These are phyloP conservation scores for Quercus gilva DNA, from an alignment of 306 rosid species.

Conservation along the genomic window DNA sequence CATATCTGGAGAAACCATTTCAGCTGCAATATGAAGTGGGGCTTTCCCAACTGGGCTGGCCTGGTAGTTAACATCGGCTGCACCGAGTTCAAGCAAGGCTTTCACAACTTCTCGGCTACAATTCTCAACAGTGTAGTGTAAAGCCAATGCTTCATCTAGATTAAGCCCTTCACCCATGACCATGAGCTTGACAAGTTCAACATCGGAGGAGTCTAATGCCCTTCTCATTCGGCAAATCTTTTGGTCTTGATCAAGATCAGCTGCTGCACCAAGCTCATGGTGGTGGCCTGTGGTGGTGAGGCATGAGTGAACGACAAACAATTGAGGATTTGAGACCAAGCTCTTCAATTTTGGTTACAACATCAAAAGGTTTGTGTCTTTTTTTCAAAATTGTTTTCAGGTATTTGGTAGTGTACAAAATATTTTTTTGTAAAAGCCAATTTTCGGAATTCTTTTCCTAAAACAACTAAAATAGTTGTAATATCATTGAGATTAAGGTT, in stretches of 20 bases:
- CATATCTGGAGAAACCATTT: slow-evolving; percentile 97
- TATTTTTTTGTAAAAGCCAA: too few species aligned
- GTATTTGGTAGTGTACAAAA: too few species aligned
- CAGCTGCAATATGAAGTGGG: slow-evolving; percentile 80
- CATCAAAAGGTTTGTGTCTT: slow-evolving; percentile 47
- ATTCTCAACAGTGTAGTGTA: slow-evolving; percentile 84
- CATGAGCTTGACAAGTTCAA: slow-evolving; percentile 90
- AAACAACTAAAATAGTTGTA: too few species aligned
- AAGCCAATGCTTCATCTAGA: slow-evolving; percentile 88
- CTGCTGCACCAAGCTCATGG: slow-evolving; percentile 50
- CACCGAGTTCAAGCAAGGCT: slow-evolving; percentile 86
- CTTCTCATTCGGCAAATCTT: slow-evolving; percentile 83
- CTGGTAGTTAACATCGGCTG: slow-evolving; percentile 83
- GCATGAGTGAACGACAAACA: too few species aligned
- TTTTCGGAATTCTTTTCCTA: too few species aligned
- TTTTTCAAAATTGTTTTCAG: too few species aligned
- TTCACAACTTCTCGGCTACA: slow-evolving; percentile 95
- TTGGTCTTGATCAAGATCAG: slow-evolving; percentile 90
- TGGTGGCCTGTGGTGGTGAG: slow-evolving; percentile 45
- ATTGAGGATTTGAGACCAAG: slow-evolving; percentile 83
- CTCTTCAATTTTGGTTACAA: slow-evolving; percentile 86
- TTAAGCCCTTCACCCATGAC: slow-evolving; percentile 97
- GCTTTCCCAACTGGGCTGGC: slow-evolving; percentile 73
- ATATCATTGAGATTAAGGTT: too few species aligned
- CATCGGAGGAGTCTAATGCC: slow-evolving; percentile 90